Evolutionary conservation across 768 basidiomycete genomes (phyloP).

Genomic region (Trametes cinnabarina): DNA sequence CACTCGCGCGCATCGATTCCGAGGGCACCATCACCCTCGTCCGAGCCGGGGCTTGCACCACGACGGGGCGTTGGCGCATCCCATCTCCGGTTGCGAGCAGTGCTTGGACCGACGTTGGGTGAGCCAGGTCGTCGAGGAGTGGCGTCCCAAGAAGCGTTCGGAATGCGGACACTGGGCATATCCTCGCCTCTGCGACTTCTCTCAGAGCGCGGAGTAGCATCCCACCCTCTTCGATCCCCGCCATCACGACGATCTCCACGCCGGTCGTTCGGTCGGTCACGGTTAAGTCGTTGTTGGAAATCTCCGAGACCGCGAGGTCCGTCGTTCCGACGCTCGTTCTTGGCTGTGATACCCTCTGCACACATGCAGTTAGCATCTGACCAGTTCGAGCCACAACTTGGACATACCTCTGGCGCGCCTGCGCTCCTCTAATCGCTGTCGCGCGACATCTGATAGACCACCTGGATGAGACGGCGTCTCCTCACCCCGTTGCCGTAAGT

Average conservation of each 20-base stretch:
- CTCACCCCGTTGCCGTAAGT: conserved; percentile 71
- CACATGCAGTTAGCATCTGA: not conserved
- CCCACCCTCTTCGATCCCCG: conserved; percentile 38
- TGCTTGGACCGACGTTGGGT: not conserved
- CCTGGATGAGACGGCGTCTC: conserved; percentile 95
- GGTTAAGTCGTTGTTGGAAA: conserved; percentile 89
- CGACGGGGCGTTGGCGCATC: conserved; percentile 84
- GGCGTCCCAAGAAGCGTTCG: conserved; percentile 92
- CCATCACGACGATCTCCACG: conserved; percentile 26
- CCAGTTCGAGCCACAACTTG: too few relatives aligned
- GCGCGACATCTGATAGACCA: conserved; percentile 77
- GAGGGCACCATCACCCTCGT: conserved; percentile 40
- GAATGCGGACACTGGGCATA: conserved; percentile 83
- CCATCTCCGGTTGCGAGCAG: conserved; percentile 49
- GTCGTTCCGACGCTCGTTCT: conserved; percentile 52
- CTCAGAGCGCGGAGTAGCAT: conserved; percentile 61
- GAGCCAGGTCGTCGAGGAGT: conserved; percentile 59
- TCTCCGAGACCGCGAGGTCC: conserved; percentile 83
- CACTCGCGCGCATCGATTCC: conserved; percentile 83
- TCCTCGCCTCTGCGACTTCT: conserved; percentile 49
- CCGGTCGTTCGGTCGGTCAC: conserved; percentile 45
- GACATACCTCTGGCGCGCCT: conserved; percentile 57
- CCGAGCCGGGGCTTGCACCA: conserved; percentile 68
- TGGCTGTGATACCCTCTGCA: conserved; percentile 65
- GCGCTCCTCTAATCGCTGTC: conserved; percentile 73